Evolutionary conservation across 306 rosid species (phyloP).

Genomic region (Chamaecrista fasciculata): DNA sequence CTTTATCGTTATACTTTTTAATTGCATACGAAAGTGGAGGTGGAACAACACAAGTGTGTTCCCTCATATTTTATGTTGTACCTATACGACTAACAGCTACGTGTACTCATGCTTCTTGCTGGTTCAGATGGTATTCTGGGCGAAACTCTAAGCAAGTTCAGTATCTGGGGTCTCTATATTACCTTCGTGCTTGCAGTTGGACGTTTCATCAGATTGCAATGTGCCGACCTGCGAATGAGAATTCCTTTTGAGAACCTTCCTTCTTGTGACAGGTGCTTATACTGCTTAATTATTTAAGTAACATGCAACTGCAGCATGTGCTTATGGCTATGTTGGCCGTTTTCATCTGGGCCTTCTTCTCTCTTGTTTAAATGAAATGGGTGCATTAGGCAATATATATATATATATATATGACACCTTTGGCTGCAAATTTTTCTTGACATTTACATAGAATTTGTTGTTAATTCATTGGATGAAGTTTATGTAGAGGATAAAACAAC

Average conservation of each 20-base stretch:
- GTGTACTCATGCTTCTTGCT: conserved; percentile 25
- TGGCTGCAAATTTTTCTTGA: background rate
- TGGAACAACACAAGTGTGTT: conserved; percentile 9
- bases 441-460: too few relatives aligned
- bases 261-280: conserved; percentile 76
- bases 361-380: conserved; percentile 22
- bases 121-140: conserved; percentile 88
- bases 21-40: background rate
- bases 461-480: too few relatives aligned
- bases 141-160: conserved; percentile 95
- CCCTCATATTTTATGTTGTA: conserved; percentile 15
- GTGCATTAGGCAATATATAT: background rate
- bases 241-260: conserved; percentile 94
- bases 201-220: conserved; percentile 90
- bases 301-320: conserved; percentile 6
- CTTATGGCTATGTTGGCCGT: conserved; percentile 1
- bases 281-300: too few relatives aligned
- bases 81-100: conserved; percentile 29
- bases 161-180: conserved; percentile 97
- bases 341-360: conserved; percentile 5
- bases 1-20: background rate
- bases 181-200: conserved; percentile 97
- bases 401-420: background rate
- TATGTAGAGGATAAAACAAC: too few relatives aligned
- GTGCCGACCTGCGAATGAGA: conserved; percentile 97